Percentiles rank a stretch among this genome's conserved stretches.
These are phyloP conservation scores for Cucumis melo DNA, from an alignment of 306 rosid genomes.

Conservation along the genomic window DNA sequence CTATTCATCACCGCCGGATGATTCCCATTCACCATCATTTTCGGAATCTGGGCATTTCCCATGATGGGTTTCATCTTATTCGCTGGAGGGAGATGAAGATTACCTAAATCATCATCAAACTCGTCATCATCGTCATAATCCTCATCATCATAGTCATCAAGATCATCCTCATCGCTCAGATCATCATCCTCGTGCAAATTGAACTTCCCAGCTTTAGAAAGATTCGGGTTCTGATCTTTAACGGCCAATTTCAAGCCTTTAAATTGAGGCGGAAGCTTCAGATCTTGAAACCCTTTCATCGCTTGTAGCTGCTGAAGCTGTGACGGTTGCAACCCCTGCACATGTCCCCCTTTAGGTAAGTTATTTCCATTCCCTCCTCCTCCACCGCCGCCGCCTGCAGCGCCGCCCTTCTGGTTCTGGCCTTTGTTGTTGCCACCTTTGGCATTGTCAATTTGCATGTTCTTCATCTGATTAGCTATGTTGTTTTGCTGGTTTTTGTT, in stretches of 20 bases:
- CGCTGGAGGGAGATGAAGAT: slow-evolving; percentile 12
- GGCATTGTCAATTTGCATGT: slow-evolving; percentile 47
- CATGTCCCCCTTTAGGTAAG: slow-evolving; percentile 25
- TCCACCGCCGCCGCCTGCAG: slow-evolving; percentile 30
- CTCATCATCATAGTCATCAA: slow-evolving; percentile 16
- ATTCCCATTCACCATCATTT: slow-evolving; percentile 34
- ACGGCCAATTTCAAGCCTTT: slow-evolving; percentile 36
- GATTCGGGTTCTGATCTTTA: slow-evolving; percentile 24
- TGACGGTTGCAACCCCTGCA: slow-evolving; percentile 12
- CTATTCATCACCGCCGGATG: slow-evolving; percentile 23
- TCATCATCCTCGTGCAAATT: slow-evolving; percentile 31
- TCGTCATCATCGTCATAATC: slow-evolving; percentile 22
- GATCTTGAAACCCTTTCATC: slow-evolving; percentile 65
- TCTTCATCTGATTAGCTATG: slow-evolving; percentile 42
- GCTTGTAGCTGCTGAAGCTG: slow-evolving; percentile 55
- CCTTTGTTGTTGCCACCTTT: slow-evolving; percentile 28
- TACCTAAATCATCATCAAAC: slow-evolving; percentile 43
- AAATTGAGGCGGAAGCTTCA: slow-evolving; percentile 55
- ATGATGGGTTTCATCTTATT: slow-evolving; percentile 35
- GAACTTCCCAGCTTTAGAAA: slow-evolving; percentile 42
- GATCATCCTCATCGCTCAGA: slow-evolving; percentile 35
- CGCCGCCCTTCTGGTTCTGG: slow-evolving; percentile 31
- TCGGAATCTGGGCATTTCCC: slow-evolving; percentile 26
- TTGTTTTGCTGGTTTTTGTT: slow-evolving; percentile 36
- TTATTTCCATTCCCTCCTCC: slow-evolving; percentile 17